phyloP scores from a whole-genome alignment of 2,329 filamentous ascomycete genomes.

The Thermoascus crustaceus region DNA sequence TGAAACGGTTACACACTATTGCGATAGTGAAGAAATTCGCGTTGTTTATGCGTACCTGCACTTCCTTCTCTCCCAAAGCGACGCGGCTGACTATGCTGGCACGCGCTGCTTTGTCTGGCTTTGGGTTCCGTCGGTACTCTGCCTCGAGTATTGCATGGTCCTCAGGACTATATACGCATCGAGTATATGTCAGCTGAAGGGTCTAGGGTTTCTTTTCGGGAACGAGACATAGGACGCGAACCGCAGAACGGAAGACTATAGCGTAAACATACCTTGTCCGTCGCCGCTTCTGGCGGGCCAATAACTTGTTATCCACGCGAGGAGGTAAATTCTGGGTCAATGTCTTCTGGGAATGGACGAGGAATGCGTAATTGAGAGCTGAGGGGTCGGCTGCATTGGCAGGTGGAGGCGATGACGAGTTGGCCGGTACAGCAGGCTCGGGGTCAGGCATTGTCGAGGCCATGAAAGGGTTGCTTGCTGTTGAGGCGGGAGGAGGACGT shows the following conservation, averaged over 20 bases:
- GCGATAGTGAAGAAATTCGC: slow-evolving; percentile 1
- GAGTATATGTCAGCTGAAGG: slow-evolving; percentile 9
- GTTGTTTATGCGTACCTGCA: slow-evolving; percentile 63
- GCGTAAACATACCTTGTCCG: slow-evolving; percentile 48
- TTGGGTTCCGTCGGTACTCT: slow-evolving; percentile 75
- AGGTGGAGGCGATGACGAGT: slow-evolving; percentile 27
- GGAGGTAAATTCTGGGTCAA: slow-evolving; percentile 49
- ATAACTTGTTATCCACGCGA: slow-evolving; percentile 51
- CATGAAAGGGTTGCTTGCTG: slow-evolving; percentile 12
- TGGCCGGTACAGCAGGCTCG: slow-evolving; percentile 22
- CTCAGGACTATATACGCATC: slow-evolving; percentile 54
- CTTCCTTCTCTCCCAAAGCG: slow-evolving; percentile 86
- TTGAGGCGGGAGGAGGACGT: slow-evolving; percentile 7
- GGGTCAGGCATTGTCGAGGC: slow-evolving; percentile 27
- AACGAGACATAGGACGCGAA: too few relatives aligned
- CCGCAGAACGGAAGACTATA: neutral
- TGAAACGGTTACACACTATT: too few relatives aligned
- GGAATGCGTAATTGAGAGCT: slow-evolving; percentile 44
- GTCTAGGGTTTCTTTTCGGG: too few relatives aligned
- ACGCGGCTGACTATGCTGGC: slow-evolving; percentile 77
- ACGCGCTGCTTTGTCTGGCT: slow-evolving; percentile 84
- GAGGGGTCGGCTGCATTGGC: slow-evolving; percentile 24
- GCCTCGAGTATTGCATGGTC: slow-evolving; percentile 84
- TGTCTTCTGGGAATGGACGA: slow-evolving; percentile 53
- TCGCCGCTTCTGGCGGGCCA: slow-evolving; percentile 53